These are phyloP conservation scores for Magnolia officinalis DNA, from an alignment of 164 flowering plant species.

Conservation along the genomic window DNA sequence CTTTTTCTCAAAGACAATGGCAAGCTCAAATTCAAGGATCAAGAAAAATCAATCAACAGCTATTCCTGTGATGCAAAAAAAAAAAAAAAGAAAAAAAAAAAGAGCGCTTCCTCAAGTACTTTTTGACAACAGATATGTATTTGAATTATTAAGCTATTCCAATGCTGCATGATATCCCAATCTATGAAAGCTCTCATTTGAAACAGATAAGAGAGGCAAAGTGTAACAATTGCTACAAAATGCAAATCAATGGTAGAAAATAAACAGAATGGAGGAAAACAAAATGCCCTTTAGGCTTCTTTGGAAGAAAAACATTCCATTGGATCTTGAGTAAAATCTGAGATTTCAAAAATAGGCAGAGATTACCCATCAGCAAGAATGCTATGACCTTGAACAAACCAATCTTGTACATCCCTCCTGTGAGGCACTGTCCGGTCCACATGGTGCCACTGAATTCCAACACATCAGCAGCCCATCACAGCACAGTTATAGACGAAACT, in stretches of 20 bases:
- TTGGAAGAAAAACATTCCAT: neutral
- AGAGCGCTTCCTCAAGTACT: neutral
- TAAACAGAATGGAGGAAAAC: constrained; percentile 4
- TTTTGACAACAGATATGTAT: neutral
- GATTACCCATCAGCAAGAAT: constrained; percentile 28
- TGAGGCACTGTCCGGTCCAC: constrained; percentile 5
- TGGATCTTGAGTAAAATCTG: neutral
- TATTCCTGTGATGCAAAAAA: neutral
- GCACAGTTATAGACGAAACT: constrained; percentile 38
- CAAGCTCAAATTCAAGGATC: too few relatives aligned
- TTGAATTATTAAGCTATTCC: constrained; percentile 29
- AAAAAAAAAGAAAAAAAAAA: too few relatives aligned
- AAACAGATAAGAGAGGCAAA: constrained; percentile 12
- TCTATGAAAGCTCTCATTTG: constrained; percentile 17
- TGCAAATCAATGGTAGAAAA: constrained; percentile 17
- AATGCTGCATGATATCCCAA: constrained; percentile 7
- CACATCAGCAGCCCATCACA: constrained; percentile 34
- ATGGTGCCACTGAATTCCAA: constrained; percentile 11
- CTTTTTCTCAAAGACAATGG: too few relatives aligned
- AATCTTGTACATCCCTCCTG: constrained; percentile 20
- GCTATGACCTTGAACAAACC: constrained; percentile 22
- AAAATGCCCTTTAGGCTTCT: neutral
- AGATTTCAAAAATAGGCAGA: constrained; percentile 11
- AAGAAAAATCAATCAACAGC: too few relatives aligned
- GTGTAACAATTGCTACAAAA: constrained; percentile 12